Evolutionary conservation across 371 early-diverging fungal genomes (phyloP).

Genomic region (Smittium culicis): DNA sequence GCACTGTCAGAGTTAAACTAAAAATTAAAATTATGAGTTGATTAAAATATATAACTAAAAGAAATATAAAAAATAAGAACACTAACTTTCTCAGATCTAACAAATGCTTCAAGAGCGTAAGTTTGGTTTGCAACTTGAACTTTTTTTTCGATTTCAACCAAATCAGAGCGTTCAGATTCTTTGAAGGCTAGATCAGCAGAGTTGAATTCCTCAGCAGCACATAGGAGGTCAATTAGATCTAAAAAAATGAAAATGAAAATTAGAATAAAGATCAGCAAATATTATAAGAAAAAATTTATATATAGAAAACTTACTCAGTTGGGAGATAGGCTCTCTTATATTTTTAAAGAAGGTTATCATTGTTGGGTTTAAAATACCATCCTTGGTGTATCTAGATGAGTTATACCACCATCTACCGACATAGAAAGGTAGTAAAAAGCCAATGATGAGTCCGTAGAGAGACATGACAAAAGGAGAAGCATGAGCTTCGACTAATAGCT

Average conservation of each 20-base stretch:
- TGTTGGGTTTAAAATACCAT: slow-evolving; percentile 68
- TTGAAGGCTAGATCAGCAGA: slow-evolving; percentile 37
- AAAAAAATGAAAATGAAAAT: slow-evolving; percentile 4
- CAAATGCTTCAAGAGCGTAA: slow-evolving; percentile 21
- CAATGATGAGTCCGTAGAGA: slow-evolving; percentile 75
- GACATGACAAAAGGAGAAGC: slow-evolving; percentile 64
- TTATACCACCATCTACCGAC: slow-evolving; percentile 91
- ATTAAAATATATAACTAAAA: no score
- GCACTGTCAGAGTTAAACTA: slow-evolving; percentile 25
- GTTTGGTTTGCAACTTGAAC: slow-evolving; percentile 38
- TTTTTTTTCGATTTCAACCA: slow-evolving; percentile 36
- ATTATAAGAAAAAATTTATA: neutral
- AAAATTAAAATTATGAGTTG: no score
- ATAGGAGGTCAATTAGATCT: slow-evolving; percentile 47
- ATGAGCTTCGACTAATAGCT: slow-evolving; percentile 68
- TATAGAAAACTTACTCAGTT: slow-evolving; percentile 18
- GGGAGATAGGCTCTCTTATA: slow-evolving; percentile 54
- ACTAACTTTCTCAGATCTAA: slow-evolving; percentile 28
- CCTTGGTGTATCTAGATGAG: slow-evolving; percentile 72
- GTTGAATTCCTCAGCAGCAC: slow-evolving; percentile 55
- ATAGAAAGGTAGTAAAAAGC: slow-evolving; percentile 69
- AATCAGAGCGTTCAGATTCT: slow-evolving; percentile 37
- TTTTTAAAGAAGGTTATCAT: slow-evolving; percentile 85
- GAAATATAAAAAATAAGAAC: no score
- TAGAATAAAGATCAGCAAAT: neutral